Conservation (phyloP, 2,329 filamentous ascomycete genomes). For the Parasarocladium wereldwijsianum region DNA sequence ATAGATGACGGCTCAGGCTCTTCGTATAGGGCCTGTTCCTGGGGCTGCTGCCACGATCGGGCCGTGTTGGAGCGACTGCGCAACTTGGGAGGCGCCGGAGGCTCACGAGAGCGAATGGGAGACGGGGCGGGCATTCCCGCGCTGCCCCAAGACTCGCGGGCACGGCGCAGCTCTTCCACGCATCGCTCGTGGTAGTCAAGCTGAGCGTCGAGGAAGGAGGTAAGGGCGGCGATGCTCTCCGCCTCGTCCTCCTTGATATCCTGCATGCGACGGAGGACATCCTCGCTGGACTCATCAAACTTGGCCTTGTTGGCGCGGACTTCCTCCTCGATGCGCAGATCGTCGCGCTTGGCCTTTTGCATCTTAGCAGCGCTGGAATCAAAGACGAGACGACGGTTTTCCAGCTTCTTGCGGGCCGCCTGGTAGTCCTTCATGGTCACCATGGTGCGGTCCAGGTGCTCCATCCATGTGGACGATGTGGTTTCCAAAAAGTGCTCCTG, state of each 20-base stretch:
- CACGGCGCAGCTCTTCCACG: conserved; percentile 59
- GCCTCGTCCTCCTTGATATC: conserved; percentile 87
- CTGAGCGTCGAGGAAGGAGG: conserved; percentile 73
- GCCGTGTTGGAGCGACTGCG: conserved; percentile 32
- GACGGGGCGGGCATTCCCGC: conserved; percentile 1
- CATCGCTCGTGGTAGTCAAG: conserved; percentile 85
- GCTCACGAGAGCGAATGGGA: not conserved
- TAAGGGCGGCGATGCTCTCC: conserved; percentile 69
- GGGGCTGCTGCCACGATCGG: conserved; percentile 27
- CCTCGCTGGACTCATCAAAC: conserved; percentile 89
- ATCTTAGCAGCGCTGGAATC: conserved; percentile 81
- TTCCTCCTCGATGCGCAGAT: conserved; percentile 87
- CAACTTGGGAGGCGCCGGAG: conserved; percentile 8
- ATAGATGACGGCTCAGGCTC: conserved; percentile 24
- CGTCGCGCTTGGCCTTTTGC: conserved; percentile 86
- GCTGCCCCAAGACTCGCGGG: conserved; percentile 29
- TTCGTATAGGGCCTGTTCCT: conserved; percentile 16
- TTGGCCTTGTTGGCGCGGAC: conserved; percentile 82
- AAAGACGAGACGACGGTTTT: conserved; percentile 75
- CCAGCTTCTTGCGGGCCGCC: conserved; percentile 83
- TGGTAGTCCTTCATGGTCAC: conserved; percentile 98
- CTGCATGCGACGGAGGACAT: conserved; percentile 83
- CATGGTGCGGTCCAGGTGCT: conserved; percentile 77
- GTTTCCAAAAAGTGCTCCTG: conserved; percentile 73
- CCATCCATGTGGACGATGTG: conserved; percentile 73